Evolutionary conservation across 2,329 filamentous ascomycete species (phyloP).

Genomic region (Diaporthe sp.): DNA sequence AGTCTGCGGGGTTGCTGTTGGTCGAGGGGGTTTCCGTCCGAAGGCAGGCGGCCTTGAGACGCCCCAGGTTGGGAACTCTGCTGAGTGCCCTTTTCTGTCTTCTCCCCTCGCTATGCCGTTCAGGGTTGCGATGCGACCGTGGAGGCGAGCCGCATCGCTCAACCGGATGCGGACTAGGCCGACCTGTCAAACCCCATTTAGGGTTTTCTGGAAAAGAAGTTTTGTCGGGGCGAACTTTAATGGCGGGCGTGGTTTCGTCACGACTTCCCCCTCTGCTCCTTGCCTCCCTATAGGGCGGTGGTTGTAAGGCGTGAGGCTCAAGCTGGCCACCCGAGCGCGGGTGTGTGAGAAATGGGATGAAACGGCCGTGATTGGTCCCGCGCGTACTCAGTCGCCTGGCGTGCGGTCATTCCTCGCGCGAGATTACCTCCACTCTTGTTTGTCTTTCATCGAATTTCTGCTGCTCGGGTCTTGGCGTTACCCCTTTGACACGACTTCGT

Average conservation of each 20-base stretch:
- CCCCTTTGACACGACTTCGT: slow-evolving; percentile 12
- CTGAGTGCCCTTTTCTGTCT: neutral
- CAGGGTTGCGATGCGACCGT: slow-evolving; percentile 18
- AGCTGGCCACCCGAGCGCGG: slow-evolving; percentile 16
- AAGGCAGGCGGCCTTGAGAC: neutral
- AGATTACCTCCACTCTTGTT: slow-evolving; percentile 15
- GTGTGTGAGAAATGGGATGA: slow-evolving; percentile 24
- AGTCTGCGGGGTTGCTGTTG: neutral
- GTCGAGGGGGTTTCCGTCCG: neutral
- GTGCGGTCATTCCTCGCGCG: slow-evolving; percentile 16
- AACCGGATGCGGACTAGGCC: slow-evolving; percentile 11
- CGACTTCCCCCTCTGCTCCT: neutral
- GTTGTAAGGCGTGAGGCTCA: slow-evolving; percentile 18
- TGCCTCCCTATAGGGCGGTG: neutral
- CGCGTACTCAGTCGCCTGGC: neutral
- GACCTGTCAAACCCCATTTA: slow-evolving; percentile 19
- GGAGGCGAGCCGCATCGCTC: slow-evolving; percentile 20
- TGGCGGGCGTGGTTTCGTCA: slow-evolving; percentile 20
- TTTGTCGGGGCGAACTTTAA: slow-evolving; percentile 27
- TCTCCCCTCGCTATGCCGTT: slow-evolving; percentile 24
- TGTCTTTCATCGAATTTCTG: slow-evolving; percentile 28
- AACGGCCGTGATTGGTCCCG: slow-evolving; percentile 16
- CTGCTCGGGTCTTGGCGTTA: neutral
- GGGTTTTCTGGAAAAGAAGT: slow-evolving; percentile 21
- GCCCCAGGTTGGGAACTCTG: slow-evolving; percentile 20